Conservation (phyloP, 2,329 filamentous ascomycete genomes). For the Ceratocystis diversiconidia region DNA sequence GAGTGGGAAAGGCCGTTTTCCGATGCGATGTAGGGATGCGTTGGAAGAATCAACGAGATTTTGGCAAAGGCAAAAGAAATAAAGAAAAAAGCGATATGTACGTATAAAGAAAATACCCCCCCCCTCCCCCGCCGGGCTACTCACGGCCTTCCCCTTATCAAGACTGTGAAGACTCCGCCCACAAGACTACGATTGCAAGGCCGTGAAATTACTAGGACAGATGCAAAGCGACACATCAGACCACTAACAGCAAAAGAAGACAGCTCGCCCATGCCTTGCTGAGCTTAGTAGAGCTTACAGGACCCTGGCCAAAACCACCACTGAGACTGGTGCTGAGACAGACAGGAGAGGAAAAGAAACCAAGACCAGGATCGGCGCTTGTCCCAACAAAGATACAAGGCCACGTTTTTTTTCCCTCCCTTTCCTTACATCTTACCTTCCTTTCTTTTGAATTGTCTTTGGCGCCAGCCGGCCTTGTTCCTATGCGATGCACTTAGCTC, state of each 20-base stretch:
- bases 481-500: neutral
- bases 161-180: neutral
- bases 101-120: no score
- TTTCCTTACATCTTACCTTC: neutral
- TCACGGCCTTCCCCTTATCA: neutral
- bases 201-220: neutral
- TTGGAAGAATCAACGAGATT: no score
- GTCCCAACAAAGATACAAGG: neutral
- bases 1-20: neutral
- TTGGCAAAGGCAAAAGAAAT: no score
- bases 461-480: neutral
- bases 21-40: no score
- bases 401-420: neutral
- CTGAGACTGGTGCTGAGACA: neutral
- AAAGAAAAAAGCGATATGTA: no score
- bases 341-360: neutral
- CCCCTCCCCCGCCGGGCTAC: no score
- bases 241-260: neutral
- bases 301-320: conserved; percentile 1
- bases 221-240: neutral
- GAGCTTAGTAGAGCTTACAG: neutral
- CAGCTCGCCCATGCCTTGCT: neutral
- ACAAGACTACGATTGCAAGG: neutral
- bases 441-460: neutral
- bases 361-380: neutral